A percentile compares a stretch with the other conserved stretches of the same genome.
These are phyloP conservation scores for Fusarium phyllophilum DNA, from an alignment of 2,329 filamentous ascomycete genomes.

Conservation along the genomic window DNA sequence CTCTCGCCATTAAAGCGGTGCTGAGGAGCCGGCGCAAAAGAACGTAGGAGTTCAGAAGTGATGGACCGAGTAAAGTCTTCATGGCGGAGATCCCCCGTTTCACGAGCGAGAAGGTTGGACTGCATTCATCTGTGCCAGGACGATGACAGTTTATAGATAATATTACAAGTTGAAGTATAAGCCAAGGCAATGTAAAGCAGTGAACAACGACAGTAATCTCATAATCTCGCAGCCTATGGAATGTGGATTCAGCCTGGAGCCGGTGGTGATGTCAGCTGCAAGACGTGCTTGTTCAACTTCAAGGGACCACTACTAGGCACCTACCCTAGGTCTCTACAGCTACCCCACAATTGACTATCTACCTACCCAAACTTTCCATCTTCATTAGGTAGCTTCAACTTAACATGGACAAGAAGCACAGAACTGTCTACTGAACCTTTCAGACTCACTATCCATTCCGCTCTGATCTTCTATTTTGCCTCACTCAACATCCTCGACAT, in stretches of 20 bases:
- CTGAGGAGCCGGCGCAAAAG: slow-evolving; percentile 73
- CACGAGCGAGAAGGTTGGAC: slow-evolving; percentile 81
- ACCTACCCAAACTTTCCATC: slow-evolving; percentile 23
- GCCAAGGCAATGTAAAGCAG: background rate
- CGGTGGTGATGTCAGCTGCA: slow-evolving; percentile 40
- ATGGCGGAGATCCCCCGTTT: slow-evolving; percentile 73
- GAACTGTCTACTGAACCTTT: background rate
- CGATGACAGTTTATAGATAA: background rate
- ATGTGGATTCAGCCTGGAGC: background rate
- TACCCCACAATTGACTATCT: slow-evolving; percentile 31
- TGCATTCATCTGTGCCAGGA: slow-evolving; percentile 64
- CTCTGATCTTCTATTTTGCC: background rate
- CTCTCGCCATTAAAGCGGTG: slow-evolving; percentile 74
- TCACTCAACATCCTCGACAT: background rate
- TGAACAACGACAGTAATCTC: background rate
- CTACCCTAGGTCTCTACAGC: slow-evolving; percentile 5
- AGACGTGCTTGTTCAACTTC: background rate
- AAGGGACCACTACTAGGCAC: slow-evolving; percentile 24
- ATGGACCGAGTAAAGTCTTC: slow-evolving; percentile 73
- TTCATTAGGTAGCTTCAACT: slow-evolving; percentile 12
- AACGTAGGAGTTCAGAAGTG: slow-evolving; percentile 72
- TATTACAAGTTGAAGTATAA: background rate
- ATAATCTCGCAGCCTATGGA: background rate
- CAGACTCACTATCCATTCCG: background rate
- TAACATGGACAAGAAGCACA: background rate